A percentile compares a stretch with the other conserved stretches of the same genome.
Conservation (phyloP, 2,329 filamentous ascomycete genomes). For the Aspergillus ruber region DNA sequence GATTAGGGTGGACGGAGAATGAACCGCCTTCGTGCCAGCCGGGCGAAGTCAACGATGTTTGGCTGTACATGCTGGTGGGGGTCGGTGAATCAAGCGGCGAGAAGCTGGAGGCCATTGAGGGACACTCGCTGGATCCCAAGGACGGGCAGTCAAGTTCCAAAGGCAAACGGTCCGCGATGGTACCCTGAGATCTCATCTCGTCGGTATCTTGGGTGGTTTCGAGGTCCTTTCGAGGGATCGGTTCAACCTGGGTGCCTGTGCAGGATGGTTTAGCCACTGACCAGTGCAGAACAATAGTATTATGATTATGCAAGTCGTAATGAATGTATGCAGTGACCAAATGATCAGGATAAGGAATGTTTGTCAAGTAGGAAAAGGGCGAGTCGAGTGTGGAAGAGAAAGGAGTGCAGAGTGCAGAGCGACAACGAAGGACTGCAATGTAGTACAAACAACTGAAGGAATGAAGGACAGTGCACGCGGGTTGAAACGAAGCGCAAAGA, state of each 20-base stretch:
- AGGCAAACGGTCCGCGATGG: conserved; percentile 20
- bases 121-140: conserved; percentile 34
- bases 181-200: conserved; percentile 34
- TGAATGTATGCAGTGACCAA: conserved; percentile 4
- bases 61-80: conserved; percentile 34
- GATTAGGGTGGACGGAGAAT: conserved; percentile 17
- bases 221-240: conserved; percentile 19
- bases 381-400: conserved; percentile 1
- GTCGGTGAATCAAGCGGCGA: conserved; percentile 36
- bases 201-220: conserved; percentile 24
- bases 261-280: conserved; percentile 15
- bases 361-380: not conserved
- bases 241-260: conserved; percentile 25
- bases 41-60: conserved; percentile 31
- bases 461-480: conserved; percentile 15
- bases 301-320: conserved; percentile 1
- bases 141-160: conserved; percentile 35
- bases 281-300: not conserved
- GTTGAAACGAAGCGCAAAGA: conserved; percentile 1
- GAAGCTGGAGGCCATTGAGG: conserved; percentile 35
- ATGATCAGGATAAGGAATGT: not conserved
- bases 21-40: conserved; percentile 28
- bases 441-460: conserved; percentile 12
- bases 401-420: conserved; percentile 4
- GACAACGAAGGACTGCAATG: conserved; percentile 8